Evolutionary conservation across 345 rosid species (phyloP).

Genomic region (Fremontodendron californicum): DNA sequence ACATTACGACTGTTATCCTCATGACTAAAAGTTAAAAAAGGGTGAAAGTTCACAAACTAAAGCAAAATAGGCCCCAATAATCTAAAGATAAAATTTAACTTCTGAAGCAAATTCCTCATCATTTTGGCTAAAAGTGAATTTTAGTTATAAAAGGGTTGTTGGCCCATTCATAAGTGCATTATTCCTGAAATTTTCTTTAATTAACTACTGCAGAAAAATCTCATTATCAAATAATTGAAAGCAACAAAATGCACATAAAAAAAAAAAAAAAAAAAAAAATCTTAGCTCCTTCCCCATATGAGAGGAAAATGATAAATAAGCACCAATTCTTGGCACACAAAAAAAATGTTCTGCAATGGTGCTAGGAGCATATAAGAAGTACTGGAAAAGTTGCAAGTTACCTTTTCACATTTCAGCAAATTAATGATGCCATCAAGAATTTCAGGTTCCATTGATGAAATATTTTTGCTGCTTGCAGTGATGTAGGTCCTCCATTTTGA

Average conservation of each 20-base stretch:
- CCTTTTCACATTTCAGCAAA: constrained; percentile 80
- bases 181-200: neutral
- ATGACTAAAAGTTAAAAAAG: neutral
- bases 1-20: neutral
- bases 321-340: neutral
- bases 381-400: constrained; percentile 25
- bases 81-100: neutral
- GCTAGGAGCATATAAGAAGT: constrained; percentile 15
- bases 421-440: constrained; percentile 52
- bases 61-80: neutral
- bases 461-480: constrained; percentile 63
- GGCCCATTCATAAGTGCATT: neutral
- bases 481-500: constrained; percentile 79
- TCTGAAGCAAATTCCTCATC: neutral
- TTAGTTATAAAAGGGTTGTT: constrained; percentile 2
- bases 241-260: neutral
- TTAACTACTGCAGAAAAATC: neutral
- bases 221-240: neutral
- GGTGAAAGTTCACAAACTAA: neutral
- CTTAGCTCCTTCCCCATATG: neutral
- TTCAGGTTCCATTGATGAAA: constrained; percentile 61
- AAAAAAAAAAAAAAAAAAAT: neutral
- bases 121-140: neutral
- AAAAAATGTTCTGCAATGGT: neutral
- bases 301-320: neutral